Evolutionary conservation across 2,329 filamentous ascomycete genomes (phyloP).

Genomic region (Emergomyces pasteurianus): DNA sequence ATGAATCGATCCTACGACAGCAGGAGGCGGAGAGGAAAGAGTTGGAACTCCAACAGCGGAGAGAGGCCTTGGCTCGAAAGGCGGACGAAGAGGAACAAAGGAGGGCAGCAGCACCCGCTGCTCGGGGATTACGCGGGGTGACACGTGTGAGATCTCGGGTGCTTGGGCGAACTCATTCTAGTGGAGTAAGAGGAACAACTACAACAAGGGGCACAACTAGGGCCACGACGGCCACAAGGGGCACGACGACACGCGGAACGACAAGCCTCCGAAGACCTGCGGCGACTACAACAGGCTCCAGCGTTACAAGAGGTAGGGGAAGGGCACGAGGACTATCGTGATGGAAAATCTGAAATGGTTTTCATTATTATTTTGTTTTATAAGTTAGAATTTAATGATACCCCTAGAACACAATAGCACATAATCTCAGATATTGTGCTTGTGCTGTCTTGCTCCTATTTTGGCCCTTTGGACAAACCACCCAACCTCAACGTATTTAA

Average conservation of each 20-base stretch:
- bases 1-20: conserved; percentile 60
- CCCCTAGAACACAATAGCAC: neutral
- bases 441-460: neutral
- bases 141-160: conserved; percentile 17
- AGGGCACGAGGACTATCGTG: conserved; percentile 15
- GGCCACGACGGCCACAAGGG: conserved; percentile 16
- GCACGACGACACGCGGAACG: conserved; percentile 20
- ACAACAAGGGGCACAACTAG: conserved; percentile 6
- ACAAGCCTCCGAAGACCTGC: conserved; percentile 22
- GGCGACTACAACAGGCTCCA: conserved; percentile 29
- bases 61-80: conserved; percentile 51
- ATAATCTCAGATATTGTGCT: neutral
- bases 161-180: conserved; percentile 25
- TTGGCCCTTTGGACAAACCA: neutral
- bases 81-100: conserved; percentile 38
- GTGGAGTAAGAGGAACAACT: conserved; percentile 12
- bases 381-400: conserved; percentile 1
- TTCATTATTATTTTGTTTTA: neutral
- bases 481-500: neutral
- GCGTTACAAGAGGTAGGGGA: conserved; percentile 24
- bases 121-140: conserved; percentile 23
- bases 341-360: neutral
- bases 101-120: conserved; percentile 18
- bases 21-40: conserved; percentile 67
- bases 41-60: conserved; percentile 64